Conservation (phyloP, 129 eudicot genomes). For the Gnaphalium uliginosum region DNA sequence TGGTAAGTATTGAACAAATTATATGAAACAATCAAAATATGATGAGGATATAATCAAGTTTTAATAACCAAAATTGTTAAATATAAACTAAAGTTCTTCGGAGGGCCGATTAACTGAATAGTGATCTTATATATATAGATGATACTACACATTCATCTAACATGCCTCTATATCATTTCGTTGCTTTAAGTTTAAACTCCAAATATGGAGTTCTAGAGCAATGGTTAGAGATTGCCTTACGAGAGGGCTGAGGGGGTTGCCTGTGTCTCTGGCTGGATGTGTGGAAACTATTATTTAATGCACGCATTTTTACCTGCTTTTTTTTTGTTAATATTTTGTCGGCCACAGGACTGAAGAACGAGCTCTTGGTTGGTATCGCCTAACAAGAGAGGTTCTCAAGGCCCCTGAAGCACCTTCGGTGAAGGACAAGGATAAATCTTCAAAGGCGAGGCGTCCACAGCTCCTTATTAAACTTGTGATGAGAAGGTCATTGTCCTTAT, state of each 20-base stretch:
- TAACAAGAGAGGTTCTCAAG: slow-evolving; percentile 84
- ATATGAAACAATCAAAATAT: too few relatives aligned
- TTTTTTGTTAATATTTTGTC: slow-evolving; percentile 17
- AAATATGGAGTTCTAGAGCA: neutral
- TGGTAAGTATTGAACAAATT: neutral
- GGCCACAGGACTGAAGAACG: slow-evolving; percentile 80
- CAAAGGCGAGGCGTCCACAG: slow-evolving; percentile 84
- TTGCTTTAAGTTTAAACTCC: neutral
- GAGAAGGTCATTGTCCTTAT: slow-evolving; percentile 66
- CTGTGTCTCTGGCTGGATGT: slow-evolving; percentile 23
- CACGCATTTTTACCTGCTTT: slow-evolving; percentile 3
- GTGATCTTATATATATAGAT: neutral
- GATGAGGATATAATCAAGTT: neutral
- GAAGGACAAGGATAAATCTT: slow-evolving; percentile 71
- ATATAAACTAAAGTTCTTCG: neutral
- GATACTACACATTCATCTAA: neutral
- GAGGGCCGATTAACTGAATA: neutral
- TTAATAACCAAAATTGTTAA: neutral
- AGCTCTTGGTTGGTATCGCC: slow-evolving; percentile 94
- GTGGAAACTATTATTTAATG: neutral
- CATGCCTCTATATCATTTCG: neutral
- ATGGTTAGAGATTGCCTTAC: neutral
- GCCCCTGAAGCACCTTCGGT: slow-evolving; percentile 72
- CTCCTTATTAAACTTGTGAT: slow-evolving; percentile 93
- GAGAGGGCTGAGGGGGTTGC: slow-evolving; percentile 4